Conservation (phyloP, 305 asterid species). For the Fraxinus nigra region DNA sequence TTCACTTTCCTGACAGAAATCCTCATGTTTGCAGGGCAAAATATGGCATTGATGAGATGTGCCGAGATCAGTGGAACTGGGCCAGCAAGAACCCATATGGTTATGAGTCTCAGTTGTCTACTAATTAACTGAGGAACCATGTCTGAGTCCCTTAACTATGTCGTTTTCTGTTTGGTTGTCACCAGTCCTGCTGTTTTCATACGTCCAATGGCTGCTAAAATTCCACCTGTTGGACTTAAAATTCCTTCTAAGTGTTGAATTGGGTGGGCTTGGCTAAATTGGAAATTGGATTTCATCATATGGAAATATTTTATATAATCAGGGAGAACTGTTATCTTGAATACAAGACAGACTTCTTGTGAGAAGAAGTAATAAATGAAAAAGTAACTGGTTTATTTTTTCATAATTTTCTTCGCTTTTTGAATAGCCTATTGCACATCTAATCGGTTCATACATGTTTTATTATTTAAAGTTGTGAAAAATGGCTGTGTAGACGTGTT, state of each 20-base stretch:
- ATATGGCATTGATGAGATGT: constrained; percentile 70
- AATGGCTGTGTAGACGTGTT: too few relatives aligned
- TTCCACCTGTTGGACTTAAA: not conserved
- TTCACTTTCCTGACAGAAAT: not conserved
- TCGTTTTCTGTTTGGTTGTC: not conserved
- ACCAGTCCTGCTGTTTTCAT: not conserved
- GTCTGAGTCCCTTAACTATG: not conserved
- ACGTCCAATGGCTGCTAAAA: not conserved
- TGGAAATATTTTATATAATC: not conserved
- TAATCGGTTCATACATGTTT: not conserved
- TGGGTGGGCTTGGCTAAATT: not conserved
- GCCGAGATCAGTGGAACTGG: constrained; percentile 87
- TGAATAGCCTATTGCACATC: not conserved
- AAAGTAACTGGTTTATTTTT: not conserved
- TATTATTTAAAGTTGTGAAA: not conserved
- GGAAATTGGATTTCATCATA: not conserved
- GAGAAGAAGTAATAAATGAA: not conserved
- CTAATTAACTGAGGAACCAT: not conserved
- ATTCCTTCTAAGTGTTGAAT: not conserved
- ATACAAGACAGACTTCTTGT: not conserved
- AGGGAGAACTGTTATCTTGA: not conserved
- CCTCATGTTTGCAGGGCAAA: constrained; percentile 46
- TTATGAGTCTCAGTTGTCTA: constrained; percentile 31
- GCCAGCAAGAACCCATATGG: constrained; percentile 84
- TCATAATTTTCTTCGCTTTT: not conserved